Evolutionary conservation across 169 alveolate genomes (phyloP), one percentile per base, ranked within the genome.

Genomic region (Plasmodium gallinaceum): DNA sequence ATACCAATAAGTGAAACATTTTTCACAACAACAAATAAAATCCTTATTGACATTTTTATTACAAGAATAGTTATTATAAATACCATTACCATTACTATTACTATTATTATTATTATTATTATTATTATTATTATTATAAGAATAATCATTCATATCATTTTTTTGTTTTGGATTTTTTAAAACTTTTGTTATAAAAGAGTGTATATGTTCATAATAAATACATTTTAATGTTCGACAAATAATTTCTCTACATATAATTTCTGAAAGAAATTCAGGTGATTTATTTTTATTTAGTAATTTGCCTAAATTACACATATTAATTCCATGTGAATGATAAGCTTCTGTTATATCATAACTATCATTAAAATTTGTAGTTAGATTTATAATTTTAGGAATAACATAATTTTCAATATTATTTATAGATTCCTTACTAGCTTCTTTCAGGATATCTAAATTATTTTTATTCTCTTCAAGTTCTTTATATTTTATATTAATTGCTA

Each of bases 311-410:
- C 92, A 52, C 76, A 94, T 92, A 71, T 94, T 94, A n/a, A 94
- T 64, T 16, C 96, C 96, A 32, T 80, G 91, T n/a, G 94, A 86
- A 42, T 92, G 95, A 66, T 90, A 88, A 26, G 74, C 76, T 42
- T 94, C 58, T 9, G 92, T 86, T 18, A 94, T 24, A 73, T 94
- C 96, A 92, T 93, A 92, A 57, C 95, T 92, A 65, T 92, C 95
- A 20, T 74, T 57, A 48, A 94, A 57, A 42, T 78, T 88, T 76
- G 91, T 18, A 65, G 75, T 65, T 20, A 88, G 43, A n/a, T 73
- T 75, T 22, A 92, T 62, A 58, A 86, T 72, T 58, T 94, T 90
- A 66, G 93, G 95, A 7, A 94, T 45, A 24, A 94, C 60, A 45
- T 92, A 78, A 70, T 85, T 73, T 16, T 88, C 76, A 45, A 76